These are phyloP conservation scores for Parastagonospora nodorum DNA, from an alignment of 2,329 filamentous ascomycete species.

Conservation along the genomic window DNA sequence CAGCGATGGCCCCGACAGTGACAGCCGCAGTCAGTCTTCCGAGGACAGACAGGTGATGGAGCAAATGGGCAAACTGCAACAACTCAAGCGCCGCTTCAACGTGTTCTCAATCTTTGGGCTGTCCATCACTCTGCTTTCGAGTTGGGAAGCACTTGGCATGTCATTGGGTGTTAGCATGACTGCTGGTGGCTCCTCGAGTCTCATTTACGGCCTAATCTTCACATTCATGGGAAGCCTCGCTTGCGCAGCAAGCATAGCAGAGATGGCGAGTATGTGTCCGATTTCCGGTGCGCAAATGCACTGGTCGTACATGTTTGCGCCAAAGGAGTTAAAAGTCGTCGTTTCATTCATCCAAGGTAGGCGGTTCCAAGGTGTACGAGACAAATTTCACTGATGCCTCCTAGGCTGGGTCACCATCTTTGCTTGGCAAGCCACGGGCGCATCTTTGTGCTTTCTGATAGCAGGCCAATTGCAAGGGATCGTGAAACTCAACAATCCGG, in stretches of 20 bases:
- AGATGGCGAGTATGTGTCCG: background rate
- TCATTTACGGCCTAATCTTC: background rate
- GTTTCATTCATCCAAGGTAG: background rate
- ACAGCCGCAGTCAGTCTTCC: background rate
- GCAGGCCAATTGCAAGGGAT: conserved; percentile 11
- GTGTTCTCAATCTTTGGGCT: background rate
- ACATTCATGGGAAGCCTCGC: background rate
- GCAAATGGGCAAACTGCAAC: conserved; percentile 1
- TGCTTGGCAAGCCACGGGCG: background rate
- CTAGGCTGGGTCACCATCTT: background rate
- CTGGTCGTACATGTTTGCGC: conserved; percentile 1
- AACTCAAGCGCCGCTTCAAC: background rate
- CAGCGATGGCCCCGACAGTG: background rate
- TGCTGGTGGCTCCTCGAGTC: background rate
- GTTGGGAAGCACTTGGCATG: background rate
- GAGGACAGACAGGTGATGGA: background rate
- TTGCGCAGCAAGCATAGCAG: background rate
- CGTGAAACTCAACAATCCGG: conserved; percentile 39
- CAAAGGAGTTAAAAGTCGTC: background rate
- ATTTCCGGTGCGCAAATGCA: background rate
- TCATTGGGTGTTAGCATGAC: background rate
- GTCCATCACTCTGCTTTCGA: background rate
- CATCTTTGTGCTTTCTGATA: background rate
- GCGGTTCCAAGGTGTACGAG: background rate
- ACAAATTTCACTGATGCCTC: background rate